Conservation (phyloP, 1,139 yeast species). For the Taphrina wiesneri region DNA sequence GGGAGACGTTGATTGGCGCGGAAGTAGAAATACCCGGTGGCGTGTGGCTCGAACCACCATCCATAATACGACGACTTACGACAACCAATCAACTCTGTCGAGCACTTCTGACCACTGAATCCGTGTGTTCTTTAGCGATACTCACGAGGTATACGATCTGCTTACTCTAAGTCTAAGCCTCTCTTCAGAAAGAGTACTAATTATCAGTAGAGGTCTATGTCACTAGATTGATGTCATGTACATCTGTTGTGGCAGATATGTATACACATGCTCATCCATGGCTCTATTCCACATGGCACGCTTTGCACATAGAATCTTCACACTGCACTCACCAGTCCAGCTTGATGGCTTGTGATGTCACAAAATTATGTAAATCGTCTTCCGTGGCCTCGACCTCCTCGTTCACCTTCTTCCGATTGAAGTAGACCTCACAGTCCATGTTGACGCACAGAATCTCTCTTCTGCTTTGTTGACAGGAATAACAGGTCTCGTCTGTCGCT, state of each 20-base stretch:
- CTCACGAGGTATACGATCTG: no score
- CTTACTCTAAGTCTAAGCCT: no score
- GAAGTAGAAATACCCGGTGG: not conserved
- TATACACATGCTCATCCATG: not conserved
- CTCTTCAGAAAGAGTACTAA: no score
- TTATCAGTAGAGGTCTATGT: no score
- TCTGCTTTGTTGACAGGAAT: constrained; percentile 19
- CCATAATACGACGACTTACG: not conserved
- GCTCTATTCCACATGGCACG: not conserved
- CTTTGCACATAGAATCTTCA: no score
- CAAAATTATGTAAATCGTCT: constrained; percentile 3
- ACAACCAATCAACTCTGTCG: not conserved
- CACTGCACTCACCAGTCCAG: constrained; percentile 22
- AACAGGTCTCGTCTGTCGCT: constrained; percentile 10
- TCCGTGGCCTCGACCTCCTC: constrained; percentile 8
- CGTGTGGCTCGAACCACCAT: not conserved
- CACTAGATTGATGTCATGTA: no score
- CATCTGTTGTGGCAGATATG: not conserved
- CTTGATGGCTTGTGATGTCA: constrained; percentile 8
- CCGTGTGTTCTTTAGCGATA: no score
- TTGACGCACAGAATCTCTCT: constrained; percentile 20
- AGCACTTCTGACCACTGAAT: no score
- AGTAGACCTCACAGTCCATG: constrained; percentile 28
- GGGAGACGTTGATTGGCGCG: not conserved
- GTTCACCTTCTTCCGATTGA: constrained; percentile 9